Conservation (phyloP, 2,329 filamentous ascomycete species). For the Ophiognomonia clavigignenti-juglandacearum region DNA sequence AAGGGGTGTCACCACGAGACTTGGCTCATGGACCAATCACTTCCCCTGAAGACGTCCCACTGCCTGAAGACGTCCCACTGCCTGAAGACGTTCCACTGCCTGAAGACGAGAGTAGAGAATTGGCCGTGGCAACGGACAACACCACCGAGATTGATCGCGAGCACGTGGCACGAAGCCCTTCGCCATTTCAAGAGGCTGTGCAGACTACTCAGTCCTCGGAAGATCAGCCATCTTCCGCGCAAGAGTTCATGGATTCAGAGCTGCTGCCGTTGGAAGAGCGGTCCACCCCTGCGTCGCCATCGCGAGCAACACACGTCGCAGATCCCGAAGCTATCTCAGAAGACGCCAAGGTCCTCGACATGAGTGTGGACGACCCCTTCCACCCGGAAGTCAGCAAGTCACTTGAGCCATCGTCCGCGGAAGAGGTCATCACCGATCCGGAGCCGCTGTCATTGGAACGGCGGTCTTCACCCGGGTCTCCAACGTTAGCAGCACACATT, state of each 20-base stretch:
- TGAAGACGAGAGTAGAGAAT: conserved; percentile 7
- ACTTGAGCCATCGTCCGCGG: neutral
- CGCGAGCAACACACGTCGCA: neutral
- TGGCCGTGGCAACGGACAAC: neutral
- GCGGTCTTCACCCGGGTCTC: neutral
- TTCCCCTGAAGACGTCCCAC: no score
- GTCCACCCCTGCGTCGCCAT: neutral
- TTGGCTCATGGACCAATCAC: no score
- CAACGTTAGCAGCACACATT: neutral
- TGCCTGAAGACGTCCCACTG: no score
- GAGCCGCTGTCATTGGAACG: neutral
- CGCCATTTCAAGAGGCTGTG: neutral
- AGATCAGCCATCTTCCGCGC: neutral
- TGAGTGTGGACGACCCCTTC: neutral
- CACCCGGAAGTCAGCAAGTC: neutral
- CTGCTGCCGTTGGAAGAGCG: neutral
- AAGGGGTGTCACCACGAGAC: no score
- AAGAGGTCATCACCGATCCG: neutral
- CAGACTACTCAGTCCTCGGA: neutral
- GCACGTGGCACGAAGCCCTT: neutral
- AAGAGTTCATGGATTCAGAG: neutral
- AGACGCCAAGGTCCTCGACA: neutral
- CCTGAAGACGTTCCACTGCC: no score
- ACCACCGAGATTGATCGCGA: neutral
- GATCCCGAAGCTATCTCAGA: neutral